Percentiles rank a stretch among this genome's conserved stretches.
phyloP scores from a whole-genome alignment of 805 yeast species.

The Saccharomycodes ludwigii region DNA sequence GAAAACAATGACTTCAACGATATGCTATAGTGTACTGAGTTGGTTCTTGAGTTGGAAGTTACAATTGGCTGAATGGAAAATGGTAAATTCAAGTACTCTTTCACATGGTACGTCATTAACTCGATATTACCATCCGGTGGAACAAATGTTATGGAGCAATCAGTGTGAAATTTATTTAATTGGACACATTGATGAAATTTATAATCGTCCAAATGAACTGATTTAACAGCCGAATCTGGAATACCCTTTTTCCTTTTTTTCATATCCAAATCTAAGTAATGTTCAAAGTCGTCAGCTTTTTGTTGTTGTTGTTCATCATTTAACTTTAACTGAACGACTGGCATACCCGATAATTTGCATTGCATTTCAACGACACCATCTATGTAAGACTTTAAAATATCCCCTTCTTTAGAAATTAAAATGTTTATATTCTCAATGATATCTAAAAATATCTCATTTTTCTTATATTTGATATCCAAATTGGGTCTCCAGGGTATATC shows the following conservation, averaged over 20 bases:
- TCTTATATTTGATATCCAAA: conserved; percentile 56
- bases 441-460: conserved; percentile 68
- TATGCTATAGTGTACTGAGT: conserved; percentile 43
- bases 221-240: conserved; percentile 33
- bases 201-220: conserved; percentile 57
- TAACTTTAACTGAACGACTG: conserved; percentile 71
- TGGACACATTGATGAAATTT: conserved; percentile 84
- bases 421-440: conserved; percentile 67
- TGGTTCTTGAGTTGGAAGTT: conserved; percentile 29
- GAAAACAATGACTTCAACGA: conserved; percentile 51
- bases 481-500: conserved; percentile 52
- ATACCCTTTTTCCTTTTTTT: conserved; percentile 20
- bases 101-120: conserved; percentile 59
- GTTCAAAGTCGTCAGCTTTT: conserved; percentile 8
- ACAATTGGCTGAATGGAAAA: conserved; percentile 51
- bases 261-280: conserved; percentile 13
- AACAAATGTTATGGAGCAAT: conserved; percentile 52
- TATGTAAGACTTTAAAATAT: conserved; percentile 54
- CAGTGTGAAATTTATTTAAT: conserved; percentile 51
- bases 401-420: conserved; percentile 52
- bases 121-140: conserved; percentile 89
- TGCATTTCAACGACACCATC: conserved; percentile 66
- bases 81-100: conserved; percentile 54
- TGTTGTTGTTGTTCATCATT: conserved; percentile 33
- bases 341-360: conserved; percentile 69